Evolutionary conservation across 192 early-diverging fungal species (phyloP), one percentile per base, ranked within the genome.

Genomic region (Backusella parvicylindrica): DNA sequence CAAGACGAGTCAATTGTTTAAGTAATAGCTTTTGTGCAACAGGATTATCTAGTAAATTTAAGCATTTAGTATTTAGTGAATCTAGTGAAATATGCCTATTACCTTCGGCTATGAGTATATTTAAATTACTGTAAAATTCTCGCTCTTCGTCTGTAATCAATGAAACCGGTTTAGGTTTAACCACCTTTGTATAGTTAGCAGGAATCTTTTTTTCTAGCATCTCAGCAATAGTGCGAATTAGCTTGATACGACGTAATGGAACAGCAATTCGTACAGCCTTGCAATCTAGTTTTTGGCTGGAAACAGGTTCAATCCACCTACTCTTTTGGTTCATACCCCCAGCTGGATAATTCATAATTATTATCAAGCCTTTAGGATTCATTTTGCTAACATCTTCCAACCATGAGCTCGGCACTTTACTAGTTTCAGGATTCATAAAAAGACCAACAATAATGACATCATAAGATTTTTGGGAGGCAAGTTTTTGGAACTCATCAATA

Each of bases 91-190:
- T 40, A 41, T 36, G 6, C 16, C 32, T 11, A 28, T 38, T 72
- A 83, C 82, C 82, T 77, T 87, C 86, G 6, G 84, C 86, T 6
- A 87, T 64, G 3, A 87, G 53, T 49, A 87, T 85, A 35, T 82
- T 76, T 74, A 83, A 74, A 1, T 72, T 83, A 18, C 72, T 77
- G 63, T 83, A 84, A 31, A 75, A 47, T 1, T 63, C 74, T 1
- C 75, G 73, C 69, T 86, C 85, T 37, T 84, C 81, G 11, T 75
- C 43, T 2, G 83, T 83, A 6, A 84, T 63, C 0, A 82, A 78
- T 16, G 76, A 23, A 36, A 74, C 78, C 3, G 71, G 73, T 26
- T 75, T 80, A n/a, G 78, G 70, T 13, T 78, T 80, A 21, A 81
- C 71, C 30, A 68, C 30, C 47, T 79, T 79, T 4, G 75, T 64